These are phyloP conservation scores for Zymoseptoria passerinii DNA, from an alignment of 2,329 filamentous ascomycete species.

Conservation along the genomic window DNA sequence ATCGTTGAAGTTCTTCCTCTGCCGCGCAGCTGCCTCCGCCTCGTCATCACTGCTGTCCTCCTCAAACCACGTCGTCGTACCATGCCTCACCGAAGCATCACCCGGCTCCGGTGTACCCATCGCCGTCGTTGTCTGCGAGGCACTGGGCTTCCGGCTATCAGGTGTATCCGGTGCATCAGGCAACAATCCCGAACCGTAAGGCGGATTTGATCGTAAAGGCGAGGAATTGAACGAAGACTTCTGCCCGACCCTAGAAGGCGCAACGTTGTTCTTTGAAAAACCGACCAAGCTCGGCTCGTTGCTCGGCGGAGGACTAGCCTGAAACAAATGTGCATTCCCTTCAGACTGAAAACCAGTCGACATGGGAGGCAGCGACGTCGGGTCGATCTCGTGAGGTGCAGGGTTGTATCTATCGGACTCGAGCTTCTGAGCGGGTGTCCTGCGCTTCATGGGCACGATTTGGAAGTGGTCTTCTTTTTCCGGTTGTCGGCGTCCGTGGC, in stretches of 20 bases:
- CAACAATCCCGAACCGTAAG: constrained; percentile 1
- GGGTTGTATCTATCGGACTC: constrained; percentile 7
- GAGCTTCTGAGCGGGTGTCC: constrained; percentile 10
- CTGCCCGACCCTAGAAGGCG: not conserved
- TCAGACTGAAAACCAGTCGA: not conserved
- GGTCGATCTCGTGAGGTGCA: not conserved
- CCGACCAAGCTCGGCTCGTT: not conserved
- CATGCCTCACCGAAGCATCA: constrained; percentile 13
- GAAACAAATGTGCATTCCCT: not conserved
- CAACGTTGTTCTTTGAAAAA: not conserved
- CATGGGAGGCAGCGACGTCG: not conserved
- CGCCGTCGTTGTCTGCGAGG: not conserved
- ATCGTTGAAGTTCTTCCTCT: not conserved
- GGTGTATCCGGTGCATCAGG: not conserved
- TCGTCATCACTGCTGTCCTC: constrained; percentile 6
- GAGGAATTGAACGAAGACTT: not conserved
- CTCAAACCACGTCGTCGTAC: constrained; percentile 12
- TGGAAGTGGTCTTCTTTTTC: constrained; percentile 9
- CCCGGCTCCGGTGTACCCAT: constrained; percentile 10
- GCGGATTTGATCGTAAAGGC: not conserved
- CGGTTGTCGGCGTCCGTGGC: constrained; percentile 5
- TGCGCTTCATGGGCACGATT: constrained; percentile 11
- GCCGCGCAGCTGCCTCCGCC: not conserved
- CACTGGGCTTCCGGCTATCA: not conserved
- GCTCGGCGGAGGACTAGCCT: not conserved